Conservation (phyloP, 257 asterid genomes). For the Forsythia suspensa region DNA sequence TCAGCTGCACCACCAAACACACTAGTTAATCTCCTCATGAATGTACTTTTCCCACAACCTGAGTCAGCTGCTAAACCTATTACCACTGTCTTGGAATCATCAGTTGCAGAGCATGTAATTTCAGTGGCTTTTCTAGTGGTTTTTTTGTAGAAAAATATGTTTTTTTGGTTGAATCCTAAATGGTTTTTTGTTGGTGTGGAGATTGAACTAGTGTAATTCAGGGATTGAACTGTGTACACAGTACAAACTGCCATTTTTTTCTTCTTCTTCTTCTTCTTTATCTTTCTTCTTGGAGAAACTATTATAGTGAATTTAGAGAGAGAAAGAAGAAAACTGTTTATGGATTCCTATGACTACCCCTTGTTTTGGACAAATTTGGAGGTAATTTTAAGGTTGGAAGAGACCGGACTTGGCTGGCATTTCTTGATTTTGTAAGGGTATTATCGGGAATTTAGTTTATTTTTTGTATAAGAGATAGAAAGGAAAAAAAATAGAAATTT, state of each 20-base stretch:
- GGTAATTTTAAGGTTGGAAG: background rate
- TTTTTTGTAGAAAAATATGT: constrained; percentile 46
- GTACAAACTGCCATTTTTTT: constrained; percentile 75
- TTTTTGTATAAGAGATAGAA: too few relatives aligned
- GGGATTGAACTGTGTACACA: constrained; percentile 68
- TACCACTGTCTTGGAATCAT: constrained; percentile 50
- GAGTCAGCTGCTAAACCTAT: constrained; percentile 95
- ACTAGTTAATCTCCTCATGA: constrained; percentile 94
- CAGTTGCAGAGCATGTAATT: constrained; percentile 68
- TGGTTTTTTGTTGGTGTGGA: constrained; percentile 71
- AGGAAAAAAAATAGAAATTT: too few relatives aligned
- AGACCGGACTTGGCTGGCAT: background rate
- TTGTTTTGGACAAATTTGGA: constrained; percentile 24
- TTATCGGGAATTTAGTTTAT: too few relatives aligned
- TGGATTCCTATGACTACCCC: constrained; percentile 22
- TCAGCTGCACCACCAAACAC: constrained; percentile 98
- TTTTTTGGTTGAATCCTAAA: constrained; percentile 60
- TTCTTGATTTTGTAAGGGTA: background rate
- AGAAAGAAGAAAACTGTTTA: constrained; percentile 23
- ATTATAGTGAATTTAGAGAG: constrained; percentile 21
- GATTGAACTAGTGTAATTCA: constrained; percentile 66
- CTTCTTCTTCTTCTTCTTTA: constrained; percentile 8
- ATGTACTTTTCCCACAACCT: constrained; percentile 94
- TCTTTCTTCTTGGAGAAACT: background rate
- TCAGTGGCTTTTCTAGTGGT: background rate